Conservation (phyloP, 306 rosid genomes). For the Potentilla sterilis region DNA sequence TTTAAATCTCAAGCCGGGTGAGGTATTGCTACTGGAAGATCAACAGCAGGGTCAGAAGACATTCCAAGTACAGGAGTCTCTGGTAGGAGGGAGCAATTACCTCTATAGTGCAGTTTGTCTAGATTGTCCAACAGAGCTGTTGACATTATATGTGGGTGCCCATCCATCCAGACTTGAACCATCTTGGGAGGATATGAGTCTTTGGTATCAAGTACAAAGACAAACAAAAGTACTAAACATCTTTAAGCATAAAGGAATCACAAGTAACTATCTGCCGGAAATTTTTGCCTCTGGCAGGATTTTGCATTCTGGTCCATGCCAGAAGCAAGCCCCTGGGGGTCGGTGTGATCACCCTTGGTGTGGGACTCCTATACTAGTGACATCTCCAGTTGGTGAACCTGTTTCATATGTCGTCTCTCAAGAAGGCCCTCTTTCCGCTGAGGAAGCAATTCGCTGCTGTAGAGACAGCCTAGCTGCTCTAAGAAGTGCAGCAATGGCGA, state of each 20-base stretch:
- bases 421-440: slow-evolving; percentile 61
- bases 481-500: slow-evolving; percentile 67
- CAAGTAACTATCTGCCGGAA: slow-evolving; percentile 70
- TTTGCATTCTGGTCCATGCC: slow-evolving; percentile 76
- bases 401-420: slow-evolving; percentile 50
- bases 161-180: slow-evolving; percentile 89
- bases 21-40: slow-evolving; percentile 70
- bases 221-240: slow-evolving; percentile 87
- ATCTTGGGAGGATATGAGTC: slow-evolving; percentile 98
- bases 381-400: slow-evolving; percentile 82
- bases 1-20: slow-evolving; percentile 58
- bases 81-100: slow-evolving; percentile 59
- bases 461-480: slow-evolving; percentile 76
- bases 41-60: slow-evolving; percentile 69
- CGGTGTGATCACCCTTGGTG: slow-evolving; percentile 87
- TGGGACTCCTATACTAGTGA: slow-evolving; percentile 84
- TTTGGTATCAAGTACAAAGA: slow-evolving; percentile 94
- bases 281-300: slow-evolving; percentile 79
- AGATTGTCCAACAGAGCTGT: slow-evolving; percentile 53
- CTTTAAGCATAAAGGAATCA: slow-evolving; percentile 64
- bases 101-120: slow-evolving; percentile 65
- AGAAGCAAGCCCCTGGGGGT: slow-evolving; percentile 70
- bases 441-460: slow-evolving; percentile 75
- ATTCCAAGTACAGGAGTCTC: slow-evolving; percentile 72
- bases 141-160: slow-evolving; percentile 71